Conservation (phyloP, 371 early-diverging fungal species). For the Mucor lusitanicus region DNA sequence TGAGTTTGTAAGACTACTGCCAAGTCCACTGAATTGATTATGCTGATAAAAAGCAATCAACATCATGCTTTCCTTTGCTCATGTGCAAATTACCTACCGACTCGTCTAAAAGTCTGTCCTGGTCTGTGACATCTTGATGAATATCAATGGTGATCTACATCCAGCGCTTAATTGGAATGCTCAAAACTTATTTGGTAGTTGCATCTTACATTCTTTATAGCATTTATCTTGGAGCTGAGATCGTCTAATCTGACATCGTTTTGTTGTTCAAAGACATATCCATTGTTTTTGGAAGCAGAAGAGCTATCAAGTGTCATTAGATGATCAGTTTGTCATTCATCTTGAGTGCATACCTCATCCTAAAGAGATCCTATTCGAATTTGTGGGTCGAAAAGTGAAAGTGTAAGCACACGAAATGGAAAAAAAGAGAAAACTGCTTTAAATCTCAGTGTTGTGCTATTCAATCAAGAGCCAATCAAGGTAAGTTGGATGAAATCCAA, state of each 20-base stretch:
- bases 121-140: conserved; percentile 46
- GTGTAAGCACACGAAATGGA: neutral
- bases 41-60: conserved; percentile 22
- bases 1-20: conserved; percentile 31
- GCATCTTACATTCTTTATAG: conserved; percentile 39
- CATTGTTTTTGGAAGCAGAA: conserved; percentile 24
- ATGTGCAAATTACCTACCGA: conserved; percentile 28
- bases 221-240: conserved; percentile 42
- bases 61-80: neutral
- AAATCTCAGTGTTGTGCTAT: neutral
- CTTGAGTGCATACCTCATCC: neutral
- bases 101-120: conserved; percentile 43
- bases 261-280: conserved; percentile 47
- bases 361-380: neutral
- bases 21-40: conserved; percentile 38
- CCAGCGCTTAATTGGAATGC: too few species aligned
- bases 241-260: conserved; percentile 51
- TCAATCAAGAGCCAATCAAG: neutral
- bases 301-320: neutral
- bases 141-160: conserved; percentile 49
- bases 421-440: neutral
- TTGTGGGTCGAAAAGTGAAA: neutral
- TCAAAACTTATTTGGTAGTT: neutral
- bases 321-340: neutral
- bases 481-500: neutral